Percentiles rank a stretch among this genome's conserved stretches.
These are phyloP conservation scores for Begonia masoniana DNA, from an alignment of 306 rosid genomes.

Conservation along the genomic window DNA sequence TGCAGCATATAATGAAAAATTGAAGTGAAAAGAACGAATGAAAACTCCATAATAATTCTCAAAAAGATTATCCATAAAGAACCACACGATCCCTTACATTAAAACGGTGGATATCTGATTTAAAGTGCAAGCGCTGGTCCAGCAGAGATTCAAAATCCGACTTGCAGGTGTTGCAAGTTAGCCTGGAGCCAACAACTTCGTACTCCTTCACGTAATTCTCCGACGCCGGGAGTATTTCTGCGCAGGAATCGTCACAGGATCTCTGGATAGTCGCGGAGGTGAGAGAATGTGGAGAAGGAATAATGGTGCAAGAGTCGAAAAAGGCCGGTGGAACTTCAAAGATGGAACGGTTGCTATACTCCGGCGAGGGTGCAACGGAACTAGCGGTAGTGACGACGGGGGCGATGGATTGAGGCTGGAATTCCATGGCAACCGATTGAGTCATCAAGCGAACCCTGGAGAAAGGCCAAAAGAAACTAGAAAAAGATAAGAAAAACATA, in stretches of 20 bases:
- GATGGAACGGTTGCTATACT: constrained; percentile 51
- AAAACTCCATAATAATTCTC: background rate
- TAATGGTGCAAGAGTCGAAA: constrained; percentile 50
- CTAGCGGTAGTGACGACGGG: constrained; percentile 1
- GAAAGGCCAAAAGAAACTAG: background rate
- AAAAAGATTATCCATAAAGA: background rate
- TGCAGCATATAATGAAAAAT: background rate
- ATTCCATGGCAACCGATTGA: constrained; percentile 29
- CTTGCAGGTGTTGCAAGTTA: constrained; percentile 82
- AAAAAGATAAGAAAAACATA: background rate
- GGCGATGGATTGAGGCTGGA: constrained; percentile 8
- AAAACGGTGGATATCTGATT: constrained; percentile 92
- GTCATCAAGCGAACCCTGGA: background rate
- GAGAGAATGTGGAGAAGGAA: constrained; percentile 38
- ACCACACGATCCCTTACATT: constrained; percentile 28
- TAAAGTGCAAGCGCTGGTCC: constrained; percentile 93
- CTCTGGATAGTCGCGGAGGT: constrained; percentile 19
- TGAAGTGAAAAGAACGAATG: background rate
- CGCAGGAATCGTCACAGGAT: constrained; percentile 6
- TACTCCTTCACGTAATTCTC: constrained; percentile 17
- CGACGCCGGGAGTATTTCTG: constrained; percentile 18
- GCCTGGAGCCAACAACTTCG: constrained; percentile 30
- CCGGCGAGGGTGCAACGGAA: constrained; percentile 8
- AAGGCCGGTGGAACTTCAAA: constrained; percentile 45
- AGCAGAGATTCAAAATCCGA: constrained; percentile 75